Base-by-base conservation (phyloP, 1,139 yeast genomes). In the Yamadazyma diddensiae region DNA sequence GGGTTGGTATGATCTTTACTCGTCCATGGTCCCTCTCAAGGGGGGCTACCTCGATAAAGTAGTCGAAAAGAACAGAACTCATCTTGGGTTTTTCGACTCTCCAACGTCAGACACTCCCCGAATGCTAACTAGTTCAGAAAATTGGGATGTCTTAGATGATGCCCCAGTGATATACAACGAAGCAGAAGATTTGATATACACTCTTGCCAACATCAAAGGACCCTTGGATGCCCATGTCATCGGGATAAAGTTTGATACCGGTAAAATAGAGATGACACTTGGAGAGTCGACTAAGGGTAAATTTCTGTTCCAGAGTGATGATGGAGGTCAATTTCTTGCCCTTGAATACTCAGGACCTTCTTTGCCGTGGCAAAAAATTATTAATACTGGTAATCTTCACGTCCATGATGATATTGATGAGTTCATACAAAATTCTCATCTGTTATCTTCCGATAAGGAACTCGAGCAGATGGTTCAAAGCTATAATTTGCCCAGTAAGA, bases 31-130 rank as follows among this genome's bases (percentile, higher is more conserved):
- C 0, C 39, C 36, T 2, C 72, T 39, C 64, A 59, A 58, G 0
- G 65, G 65, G 30, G 84, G 90, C 1, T 92, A 85, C 50, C 64
- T 92, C 33, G 97, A 92, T 50, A 71, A 79, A 4, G 65, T 83
- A 8, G 79, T 80, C n/a, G 70, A 70, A 19, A 36, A 53, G 31
- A 71, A 79, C 35, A 81, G 82, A 47, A 77, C 76, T 35, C 95
- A 86, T 47, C 56, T 92, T 28, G 95, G 81, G 1, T 72, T 75
- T 41, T 90, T 79, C 49, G 65, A 77, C 6, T 62, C 70, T 3
- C 63, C 77, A 1, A 56, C 61, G 2, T 47, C 78, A 1, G 33
- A 57, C 1, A 54, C 55, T 4, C 52, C 53, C 5, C 64, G 57
- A 28, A 40, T 79, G 11, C 53, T 87, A 23, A 80, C 94, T 0